Evolutionary conservation across 1,284 basidiomycete genomes (phyloP).

Genomic region (Cryptococcus maquisensis): DNA sequence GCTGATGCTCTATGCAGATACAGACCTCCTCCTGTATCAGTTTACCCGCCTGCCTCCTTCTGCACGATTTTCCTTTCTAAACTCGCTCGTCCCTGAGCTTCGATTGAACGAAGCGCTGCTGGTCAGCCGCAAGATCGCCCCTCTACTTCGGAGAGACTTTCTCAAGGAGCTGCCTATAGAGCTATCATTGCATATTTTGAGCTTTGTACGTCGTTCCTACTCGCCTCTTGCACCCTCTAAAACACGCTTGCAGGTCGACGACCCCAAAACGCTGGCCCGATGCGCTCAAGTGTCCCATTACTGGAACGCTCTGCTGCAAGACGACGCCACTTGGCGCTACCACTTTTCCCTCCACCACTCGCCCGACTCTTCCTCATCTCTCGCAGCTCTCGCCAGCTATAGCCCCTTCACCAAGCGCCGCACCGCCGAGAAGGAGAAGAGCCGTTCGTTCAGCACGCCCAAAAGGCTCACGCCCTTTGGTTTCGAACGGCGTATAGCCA

Average conservation of each 20-base stretch:
- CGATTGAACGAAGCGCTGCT: conserved; percentile 72
- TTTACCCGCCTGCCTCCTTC: conserved; percentile 26
- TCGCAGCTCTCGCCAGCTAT: conserved; percentile 1
- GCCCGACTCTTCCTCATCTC: conserved; percentile 27
- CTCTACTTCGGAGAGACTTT: conserved; percentile 83
- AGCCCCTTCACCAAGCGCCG: neutral
- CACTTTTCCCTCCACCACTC: conserved; percentile 65
- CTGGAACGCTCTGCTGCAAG: conserved; percentile 74
- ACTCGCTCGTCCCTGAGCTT: conserved; percentile 62
- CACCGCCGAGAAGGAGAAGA: too few species aligned
- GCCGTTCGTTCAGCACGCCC: neutral
- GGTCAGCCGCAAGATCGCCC: conserved; percentile 67
- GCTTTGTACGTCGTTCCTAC: conserved; percentile 52
- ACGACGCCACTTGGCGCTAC: conserved; percentile 78
- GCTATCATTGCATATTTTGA: conserved; percentile 73
- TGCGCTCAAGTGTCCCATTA: conserved; percentile 68
- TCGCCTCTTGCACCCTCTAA: neutral
- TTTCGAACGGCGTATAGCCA: conserved; percentile 9
- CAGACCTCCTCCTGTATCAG: conserved; percentile 16
- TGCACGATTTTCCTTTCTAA: conserved; percentile 59
- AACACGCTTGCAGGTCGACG: conserved; percentile 56
- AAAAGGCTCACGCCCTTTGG: conserved; percentile 14
- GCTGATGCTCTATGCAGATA: neutral
- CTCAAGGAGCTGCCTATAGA: conserved; percentile 77
- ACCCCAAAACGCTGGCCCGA: conserved; percentile 68